Evolutionary conservation across 2,329 filamentous ascomycete species (phyloP), one percentile per base, ranked within the genome.

Genomic region (Monilinia fructicola): DNA sequence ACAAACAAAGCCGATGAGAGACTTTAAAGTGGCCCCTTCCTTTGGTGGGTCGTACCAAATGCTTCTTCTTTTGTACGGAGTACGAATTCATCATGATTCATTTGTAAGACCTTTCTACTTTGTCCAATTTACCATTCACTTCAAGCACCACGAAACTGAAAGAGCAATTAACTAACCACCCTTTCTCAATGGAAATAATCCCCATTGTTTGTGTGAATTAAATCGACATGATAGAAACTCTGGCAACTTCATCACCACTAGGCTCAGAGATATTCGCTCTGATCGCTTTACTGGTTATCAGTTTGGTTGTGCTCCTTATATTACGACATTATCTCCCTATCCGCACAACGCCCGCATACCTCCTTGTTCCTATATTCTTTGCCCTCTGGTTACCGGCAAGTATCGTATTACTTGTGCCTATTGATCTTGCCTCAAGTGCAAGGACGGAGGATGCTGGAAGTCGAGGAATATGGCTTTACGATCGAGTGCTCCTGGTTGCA

Each of bases 351-450:
- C 94, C 95, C 0, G 91, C 89, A 68, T 97, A 96, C 78, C 88
- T 98, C 61, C 84, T 93, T 61, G 85, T 97, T 1, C 94, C 95
- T 46, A 92, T 99, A 69, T 99, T 99, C 81, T 90, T 99, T 72
- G 92, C 94, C n/a, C 85, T 99, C 72, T 93, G 92, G 75, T 86
- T 99, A 7, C 96, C 95, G 14, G 92, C 92, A 56, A 93, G 91
- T 77, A 94, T 96, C 74, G 87, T 98, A 31, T 83, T 99, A 31
- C 86, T 99, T 28, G 93, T 99, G 9, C 95, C 95, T 6, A 96
- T 99, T 77, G 95, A 99, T 78, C 87, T 99, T 71, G 93, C 94
- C 1, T 97, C 93, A 9, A 94, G 87, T 75, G 89, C 91, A 28
- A 85, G 87, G 58, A 87, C 88, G 61, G 88, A 90, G 68, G 89